phyloP scores from a whole-genome alignment of 2,329 filamentous ascomycete species.

The Delphinella strobiligena region DNA sequence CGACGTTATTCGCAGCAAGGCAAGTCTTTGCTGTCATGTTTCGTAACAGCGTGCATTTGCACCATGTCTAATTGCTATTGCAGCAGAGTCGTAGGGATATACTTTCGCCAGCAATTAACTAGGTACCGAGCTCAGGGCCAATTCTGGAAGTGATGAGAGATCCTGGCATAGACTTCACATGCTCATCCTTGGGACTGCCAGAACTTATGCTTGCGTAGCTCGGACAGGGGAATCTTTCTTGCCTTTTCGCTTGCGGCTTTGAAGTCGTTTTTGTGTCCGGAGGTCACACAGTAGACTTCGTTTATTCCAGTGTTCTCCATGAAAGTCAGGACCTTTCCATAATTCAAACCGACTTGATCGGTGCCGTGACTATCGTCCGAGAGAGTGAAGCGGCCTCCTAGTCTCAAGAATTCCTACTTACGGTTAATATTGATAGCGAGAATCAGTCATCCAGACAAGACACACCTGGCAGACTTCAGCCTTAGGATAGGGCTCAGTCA shows the following conservation, averaged over 20 bases:
- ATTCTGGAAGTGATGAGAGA: too few relatives aligned
- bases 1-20: too few relatives aligned
- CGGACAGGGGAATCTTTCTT: neutral
- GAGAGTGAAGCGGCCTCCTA: constrained; percentile 74
- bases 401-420: constrained; percentile 52
- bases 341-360: constrained; percentile 80
- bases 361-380: constrained; percentile 92
- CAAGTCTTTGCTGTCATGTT: too few relatives aligned
- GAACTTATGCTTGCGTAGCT: constrained; percentile 4
- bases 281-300: constrained; percentile 36
- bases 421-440: constrained; percentile 11
- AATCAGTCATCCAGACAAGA: neutral
- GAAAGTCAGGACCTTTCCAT: constrained; percentile 57
- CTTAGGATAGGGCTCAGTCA: constrained; percentile 81
- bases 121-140: too few relatives aligned
- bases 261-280: neutral
- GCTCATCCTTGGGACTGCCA: too few relatives aligned
- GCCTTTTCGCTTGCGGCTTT: neutral
- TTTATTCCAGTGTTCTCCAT: constrained; percentile 53
- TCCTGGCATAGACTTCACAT: too few relatives aligned
- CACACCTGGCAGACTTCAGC: constrained; percentile 62
- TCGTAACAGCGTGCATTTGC: too few relatives aligned
- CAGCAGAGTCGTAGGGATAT: too few relatives aligned
- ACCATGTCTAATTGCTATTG: too few relatives aligned
- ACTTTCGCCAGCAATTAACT: too few relatives aligned